phyloP scores from a whole-genome alignment of 257 asterid genomes.

The Przewalskia tangutica region DNA sequence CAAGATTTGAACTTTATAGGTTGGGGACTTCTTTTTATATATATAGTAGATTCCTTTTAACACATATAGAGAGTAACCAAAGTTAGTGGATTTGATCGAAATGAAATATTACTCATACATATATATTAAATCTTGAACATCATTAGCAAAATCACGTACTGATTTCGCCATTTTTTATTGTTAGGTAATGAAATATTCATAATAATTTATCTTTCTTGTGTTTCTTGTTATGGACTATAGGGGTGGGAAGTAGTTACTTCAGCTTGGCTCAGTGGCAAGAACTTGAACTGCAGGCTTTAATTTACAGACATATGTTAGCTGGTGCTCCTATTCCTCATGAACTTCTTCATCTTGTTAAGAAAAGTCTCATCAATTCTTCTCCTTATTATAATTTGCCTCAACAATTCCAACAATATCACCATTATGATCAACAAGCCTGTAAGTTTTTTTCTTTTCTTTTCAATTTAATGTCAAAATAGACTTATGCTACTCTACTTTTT shows the following conservation, averaged over 20 bases:
- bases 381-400: slow-evolving; percentile 29
- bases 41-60: too few relatives aligned
- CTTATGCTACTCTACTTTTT: too few relatives aligned
- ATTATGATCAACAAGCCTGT: slow-evolving; percentile 52
- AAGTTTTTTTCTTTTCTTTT: slow-evolving; percentile 16
- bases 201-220: neutral
- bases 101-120: too few relatives aligned
- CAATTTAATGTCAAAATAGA: too few relatives aligned
- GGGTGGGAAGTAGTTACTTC: slow-evolving; percentile 68
- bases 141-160: too few relatives aligned
- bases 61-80: too few relatives aligned
- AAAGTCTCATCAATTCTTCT: slow-evolving; percentile 43
- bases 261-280: slow-evolving; percentile 92
- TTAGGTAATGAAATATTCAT: neutral
- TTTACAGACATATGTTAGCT: slow-evolving; percentile 67
- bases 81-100: too few relatives aligned
- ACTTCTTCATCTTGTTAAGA: slow-evolving; percentile 60
- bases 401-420: slow-evolving; percentile 22
- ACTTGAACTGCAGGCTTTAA: slow-evolving; percentile 81
- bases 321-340: slow-evolving; percentile 76
- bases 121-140: too few relatives aligned
- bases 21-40: too few relatives aligned
- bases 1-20: too few relatives aligned
- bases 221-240: slow-evolving; percentile 18
- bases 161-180: neutral